Evolutionary conservation across 192 early-diverging fungal genomes (phyloP), one percentile per base, ranked within the genome.

Genomic region (Mortierella antarctica): DNA sequence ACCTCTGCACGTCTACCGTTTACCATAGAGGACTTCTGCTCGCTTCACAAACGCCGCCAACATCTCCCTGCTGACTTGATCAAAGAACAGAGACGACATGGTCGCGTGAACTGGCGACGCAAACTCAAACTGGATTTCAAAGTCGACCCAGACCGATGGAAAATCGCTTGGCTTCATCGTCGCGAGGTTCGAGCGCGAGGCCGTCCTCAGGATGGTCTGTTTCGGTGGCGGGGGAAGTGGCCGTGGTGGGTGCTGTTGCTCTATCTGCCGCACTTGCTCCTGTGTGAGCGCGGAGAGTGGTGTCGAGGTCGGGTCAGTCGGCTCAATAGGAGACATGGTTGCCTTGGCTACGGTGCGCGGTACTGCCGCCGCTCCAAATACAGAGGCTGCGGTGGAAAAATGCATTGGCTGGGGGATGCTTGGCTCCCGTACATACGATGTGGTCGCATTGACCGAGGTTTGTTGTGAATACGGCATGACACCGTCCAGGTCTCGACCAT

Each of bases 71-170:
- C 89, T 90, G 42, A 95, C 91, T 55, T 92, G 85, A 50, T 95
- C 89, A 71, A 96, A 94, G 74, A 95, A 96, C 23, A 95, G 65
- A 18, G 86, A 87, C 10, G 96, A 90, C 11, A 92, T 86, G 55
- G 94, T 94, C 2, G 93, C 92, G 73, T 98, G 93, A 23, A 98
- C 60, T 2, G 90, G 74, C 10, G 91, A 94, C 42, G 89, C 81
- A 85, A 98, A 96, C 82, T 96, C 92, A 73, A 96, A 98, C 23
- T 84, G 83, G 31, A 96, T 92, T 45, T 83, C 61, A 74, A 96
- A 97, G 67, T 91, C 87, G 20, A 98, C 88, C 59, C 78, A 71
- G 65, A 89, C 92, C n/a, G 83, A 78, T 1, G 84, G 88, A 54
- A 84, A 84, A 47, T 87, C 71, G 31, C 67, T 62, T 45, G 77